Base-by-base conservation (phyloP, 371 early-diverging fungal species). In the Apophysomyces sp. region DNA sequence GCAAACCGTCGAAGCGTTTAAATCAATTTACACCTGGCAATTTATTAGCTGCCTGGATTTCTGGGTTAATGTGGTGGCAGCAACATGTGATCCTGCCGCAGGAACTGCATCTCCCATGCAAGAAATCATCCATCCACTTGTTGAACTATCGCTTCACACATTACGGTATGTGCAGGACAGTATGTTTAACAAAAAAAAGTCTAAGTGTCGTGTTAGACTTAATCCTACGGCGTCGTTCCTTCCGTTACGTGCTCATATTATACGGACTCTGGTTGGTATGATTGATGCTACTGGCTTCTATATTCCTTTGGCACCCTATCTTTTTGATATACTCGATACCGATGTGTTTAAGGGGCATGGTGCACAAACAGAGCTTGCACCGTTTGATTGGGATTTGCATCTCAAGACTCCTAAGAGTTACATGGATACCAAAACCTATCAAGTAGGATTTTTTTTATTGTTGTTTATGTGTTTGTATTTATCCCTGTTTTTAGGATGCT, bases 1-100 rank as follows among this genome's bases (percentile, higher is more conserved):
- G 15, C 85, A 90, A 41, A 92, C 91, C 34, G 88, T 89, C 41
- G 88, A 96, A 66, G 84, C 92, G 12, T 91, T 88, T 81, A 89
- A 89, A 65, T 65, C 84, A 0, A 91, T 97, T 44, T 95, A 96
- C 82, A 93, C 93, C 74, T 97, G 97, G 97, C 96, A 94, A 73
- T 97, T 87, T 67, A 71, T 96, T 27, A 92, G 91, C 70, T 90
- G 92, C 63, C 76, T 98, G 58, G 86, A 89, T 65, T 89, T 96
- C 56, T 96, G 97, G 97, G 71, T 91, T 5, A 86, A 86, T 52
- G 89, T 94, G 0, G 67, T 95, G 55, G 72, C 84, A 18, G 86
- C 85, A 21, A 88, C 91, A 60, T 92, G 92, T 63, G 74, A 73
- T 34, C 76, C 81, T 4, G 57, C 65, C 29, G 51, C 60, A 3